Base-by-base conservation (phyloP, 768 basidiomycete genomes). In the Termitomyces sp. region DNA sequence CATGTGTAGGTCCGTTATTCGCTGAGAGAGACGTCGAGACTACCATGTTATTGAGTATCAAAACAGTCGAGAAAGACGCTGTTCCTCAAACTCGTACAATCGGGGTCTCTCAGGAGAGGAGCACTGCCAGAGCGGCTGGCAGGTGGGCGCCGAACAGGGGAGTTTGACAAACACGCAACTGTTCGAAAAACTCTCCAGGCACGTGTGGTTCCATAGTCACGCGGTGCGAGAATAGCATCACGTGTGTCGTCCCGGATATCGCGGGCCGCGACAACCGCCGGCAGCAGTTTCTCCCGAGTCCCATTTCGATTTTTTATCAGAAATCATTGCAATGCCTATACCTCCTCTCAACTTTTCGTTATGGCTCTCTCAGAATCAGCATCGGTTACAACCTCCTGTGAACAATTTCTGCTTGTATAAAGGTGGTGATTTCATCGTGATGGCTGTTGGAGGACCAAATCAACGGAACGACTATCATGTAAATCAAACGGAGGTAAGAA, bases 361-460 rank as follows among this genome's bases (percentile, higher is more conserved):
- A 67, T 98, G 97, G 97, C 79, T 99, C 41, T 72, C 74, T 3
- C 83, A 92, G 64, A 98, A 98, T 61, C 71, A 73, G 20, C 81
- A 94, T 59, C 77, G 88, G 2, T 78, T 98, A 27, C 79, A 88
- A 20, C 33, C 52, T 13, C 42, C 52, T 18, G 33, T 42, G 43
- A 42, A 42, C 52, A 42, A 45, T 33, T 44, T 35, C 10, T 44
- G 41, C 25, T 20, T 44, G 16, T 53, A 43, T 23, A 53, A 82
- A 49, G 92, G 91, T 35, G 76, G 78, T 25, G 94, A 98, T 67
- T 96, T 89, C 64, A 82, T 91, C 40, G 86, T 96, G n/a, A 98
- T 99, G 96, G 91, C 81, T 6, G 85, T 98, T 22, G 95, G 97
- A 9, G 97, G 96, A 0, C 96, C 96, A 91, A 99, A 99, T 66